phyloP scores from a whole-genome alignment of 495 filamentous ascomycete genomes.

The Polyplosphaeria fusca region DNA sequence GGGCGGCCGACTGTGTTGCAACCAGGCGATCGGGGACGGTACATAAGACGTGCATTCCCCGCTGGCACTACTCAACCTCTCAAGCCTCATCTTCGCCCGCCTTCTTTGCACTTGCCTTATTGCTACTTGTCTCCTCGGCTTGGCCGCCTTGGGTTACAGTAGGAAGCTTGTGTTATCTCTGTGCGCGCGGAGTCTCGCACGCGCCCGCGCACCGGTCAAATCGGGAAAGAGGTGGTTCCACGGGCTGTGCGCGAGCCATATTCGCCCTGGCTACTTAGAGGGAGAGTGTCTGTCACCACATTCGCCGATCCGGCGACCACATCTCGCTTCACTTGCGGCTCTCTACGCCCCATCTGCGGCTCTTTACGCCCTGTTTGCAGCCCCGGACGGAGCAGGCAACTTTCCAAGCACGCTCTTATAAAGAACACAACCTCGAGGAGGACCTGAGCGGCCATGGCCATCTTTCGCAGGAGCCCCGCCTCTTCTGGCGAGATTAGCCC shows the following conservation, averaged over 20 bases:
- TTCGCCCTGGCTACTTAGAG: conserved; percentile 1
- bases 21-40: conserved; percentile 25
- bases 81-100: background rate
- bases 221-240: too few species aligned
- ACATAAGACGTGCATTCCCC: conserved; percentile 7
- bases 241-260: too few species aligned
- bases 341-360: background rate
- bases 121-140: too few species aligned
- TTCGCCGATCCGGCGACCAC: too few species aligned
- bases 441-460: conserved; percentile 22
- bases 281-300: too few species aligned
- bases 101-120: background rate
- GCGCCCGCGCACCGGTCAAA: too few species aligned
- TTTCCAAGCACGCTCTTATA: too few species aligned
- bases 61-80: background rate
- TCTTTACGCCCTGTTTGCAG: background rate
- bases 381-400: too few species aligned
- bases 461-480: conserved; percentile 27
- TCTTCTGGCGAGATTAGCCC: conserved; percentile 22
- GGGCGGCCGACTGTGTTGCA: conserved; percentile 9
- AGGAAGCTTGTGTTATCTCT: background rate
- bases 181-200: too few species aligned
- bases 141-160: conserved; percentile 24
- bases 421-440: background rate
- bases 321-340: too few species aligned